phyloP scores from a whole-genome alignment of 352 stramenopile species.

The Globisporangium spiculum region DNA sequence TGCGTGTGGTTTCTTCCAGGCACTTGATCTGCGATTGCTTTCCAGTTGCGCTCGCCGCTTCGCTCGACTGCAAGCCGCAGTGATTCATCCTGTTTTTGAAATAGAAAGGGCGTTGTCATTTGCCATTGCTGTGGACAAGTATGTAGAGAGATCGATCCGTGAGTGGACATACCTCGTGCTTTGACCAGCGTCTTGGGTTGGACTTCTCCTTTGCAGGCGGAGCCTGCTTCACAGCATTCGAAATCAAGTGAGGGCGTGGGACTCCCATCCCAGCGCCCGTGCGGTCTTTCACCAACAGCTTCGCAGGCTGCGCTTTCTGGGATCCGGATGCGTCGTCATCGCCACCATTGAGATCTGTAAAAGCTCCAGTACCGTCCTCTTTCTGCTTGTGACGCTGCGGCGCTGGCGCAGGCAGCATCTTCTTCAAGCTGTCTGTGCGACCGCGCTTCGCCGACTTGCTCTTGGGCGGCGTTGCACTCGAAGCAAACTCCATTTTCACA shows the following conservation, averaged over 20 bases:
- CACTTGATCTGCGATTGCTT: constrained; percentile 90
- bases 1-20: constrained; percentile 91
- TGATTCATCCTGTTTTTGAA: constrained; percentile 59
- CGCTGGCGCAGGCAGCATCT: constrained; percentile 57
- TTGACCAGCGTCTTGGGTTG: constrained; percentile 81
- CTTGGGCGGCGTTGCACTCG: constrained; percentile 5
- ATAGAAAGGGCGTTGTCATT: background rate
- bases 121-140: background rate
- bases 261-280: constrained; percentile 71
- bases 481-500: constrained; percentile 20
- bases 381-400: constrained; percentile 69
- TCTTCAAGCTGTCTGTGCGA: constrained; percentile 85
- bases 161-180: constrained; percentile 42
- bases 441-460: constrained; percentile 71
- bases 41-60: constrained; percentile 87
- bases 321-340: constrained; percentile 6
- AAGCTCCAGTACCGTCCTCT: constrained; percentile 14
- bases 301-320: constrained; percentile 29
- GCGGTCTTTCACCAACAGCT: constrained; percentile 77
- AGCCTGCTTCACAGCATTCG: constrained; percentile 73
- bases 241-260: constrained; percentile 64
- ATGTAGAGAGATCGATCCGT: background rate
- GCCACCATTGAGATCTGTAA: background rate
- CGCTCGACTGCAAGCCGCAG: constrained; percentile 79
- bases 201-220: constrained; percentile 83